Evolutionary conservation across 495 filamentous ascomycete species (phyloP).

Genomic region (Penicillium longicatenatum): DNA sequence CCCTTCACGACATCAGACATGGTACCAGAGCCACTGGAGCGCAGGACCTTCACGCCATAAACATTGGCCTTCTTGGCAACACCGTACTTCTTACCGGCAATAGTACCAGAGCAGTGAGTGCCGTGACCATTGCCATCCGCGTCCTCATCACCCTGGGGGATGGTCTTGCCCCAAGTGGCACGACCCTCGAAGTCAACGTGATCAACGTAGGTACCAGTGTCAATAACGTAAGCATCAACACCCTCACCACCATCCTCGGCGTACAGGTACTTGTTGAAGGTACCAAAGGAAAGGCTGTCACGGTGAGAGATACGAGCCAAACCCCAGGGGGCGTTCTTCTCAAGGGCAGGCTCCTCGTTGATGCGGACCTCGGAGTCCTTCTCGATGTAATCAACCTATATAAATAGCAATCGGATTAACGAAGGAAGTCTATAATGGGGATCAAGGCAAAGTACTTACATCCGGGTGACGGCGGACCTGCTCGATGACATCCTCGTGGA

Average conservation of each 20-base stretch:
- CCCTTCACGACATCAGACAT: slow-evolving; percentile 99
- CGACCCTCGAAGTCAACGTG: slow-evolving; percentile 98
- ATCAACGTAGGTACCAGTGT: slow-evolving; percentile 90
- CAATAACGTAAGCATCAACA: slow-evolving; percentile 98
- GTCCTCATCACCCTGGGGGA: slow-evolving; percentile 81
- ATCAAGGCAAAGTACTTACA: slow-evolving; percentile 63
- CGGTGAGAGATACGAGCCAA: slow-evolving; percentile 97
- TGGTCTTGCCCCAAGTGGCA: slow-evolving; percentile 95
- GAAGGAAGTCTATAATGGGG: slow-evolving; percentile 6
- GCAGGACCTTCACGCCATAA: slow-evolving; percentile 96
- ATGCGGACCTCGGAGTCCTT: slow-evolving; percentile 89
- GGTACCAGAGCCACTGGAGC: slow-evolving; percentile 94
- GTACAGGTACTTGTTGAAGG: slow-evolving; percentile 98
- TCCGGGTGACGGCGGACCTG: slow-evolving; percentile 94
- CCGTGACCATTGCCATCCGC: slow-evolving; percentile 97
- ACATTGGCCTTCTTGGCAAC: slow-evolving; percentile 98
- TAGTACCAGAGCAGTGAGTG: slow-evolving; percentile 98
- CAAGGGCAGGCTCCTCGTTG: slow-evolving; percentile 59
- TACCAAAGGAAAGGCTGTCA: slow-evolving; percentile 78
- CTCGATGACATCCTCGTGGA: slow-evolving; percentile 90
- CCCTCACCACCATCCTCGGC: slow-evolving; percentile 90
- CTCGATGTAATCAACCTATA: slow-evolving; percentile 94
- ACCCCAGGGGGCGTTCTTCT: slow-evolving; percentile 97
- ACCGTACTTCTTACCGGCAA: slow-evolving; percentile 98
- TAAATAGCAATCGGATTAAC: slow-evolving; percentile 16